Conservation (phyloP, 441 rosid genomes). For the Pelargonium fulgidum region DNA sequence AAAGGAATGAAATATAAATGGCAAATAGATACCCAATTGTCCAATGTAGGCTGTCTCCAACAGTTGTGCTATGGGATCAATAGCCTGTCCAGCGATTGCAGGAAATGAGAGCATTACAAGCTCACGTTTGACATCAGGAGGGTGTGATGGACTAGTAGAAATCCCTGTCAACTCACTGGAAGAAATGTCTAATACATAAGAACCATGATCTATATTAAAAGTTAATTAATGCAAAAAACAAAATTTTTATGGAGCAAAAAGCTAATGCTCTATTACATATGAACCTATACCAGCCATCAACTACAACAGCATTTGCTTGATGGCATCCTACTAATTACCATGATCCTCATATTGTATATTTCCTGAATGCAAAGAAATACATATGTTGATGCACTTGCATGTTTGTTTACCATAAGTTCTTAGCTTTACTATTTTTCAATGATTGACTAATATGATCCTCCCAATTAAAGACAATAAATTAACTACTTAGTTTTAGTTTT, state of each 20-base stretch:
- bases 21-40: constrained; percentile 52
- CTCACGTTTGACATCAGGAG: constrained; percentile 50
- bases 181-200: constrained; percentile 9
- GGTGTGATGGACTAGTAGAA: constrained; percentile 24
- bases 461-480: background rate
- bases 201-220: background rate
- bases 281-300: background rate
- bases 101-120: constrained; percentile 76
- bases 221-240: background rate
- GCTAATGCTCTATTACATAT: background rate
- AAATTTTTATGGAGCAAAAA: no score
- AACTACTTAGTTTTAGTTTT: background rate
- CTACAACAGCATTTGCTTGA: background rate
- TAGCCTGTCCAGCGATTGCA: constrained; percentile 84
- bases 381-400: no score
- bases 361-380: no score
- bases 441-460: no score
- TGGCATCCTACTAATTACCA: constrained; percentile 2
- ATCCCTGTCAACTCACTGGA: constrained; percentile 37
- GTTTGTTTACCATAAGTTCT: no score
- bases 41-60: constrained; percentile 99
- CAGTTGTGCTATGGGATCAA: constrained; percentile 78
- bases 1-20: constrained; percentile 13
- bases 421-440: no score
- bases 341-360: background rate